Conservation (phyloP, 192 early-diverging fungal species). For the Podochytrium sp. region DNA sequence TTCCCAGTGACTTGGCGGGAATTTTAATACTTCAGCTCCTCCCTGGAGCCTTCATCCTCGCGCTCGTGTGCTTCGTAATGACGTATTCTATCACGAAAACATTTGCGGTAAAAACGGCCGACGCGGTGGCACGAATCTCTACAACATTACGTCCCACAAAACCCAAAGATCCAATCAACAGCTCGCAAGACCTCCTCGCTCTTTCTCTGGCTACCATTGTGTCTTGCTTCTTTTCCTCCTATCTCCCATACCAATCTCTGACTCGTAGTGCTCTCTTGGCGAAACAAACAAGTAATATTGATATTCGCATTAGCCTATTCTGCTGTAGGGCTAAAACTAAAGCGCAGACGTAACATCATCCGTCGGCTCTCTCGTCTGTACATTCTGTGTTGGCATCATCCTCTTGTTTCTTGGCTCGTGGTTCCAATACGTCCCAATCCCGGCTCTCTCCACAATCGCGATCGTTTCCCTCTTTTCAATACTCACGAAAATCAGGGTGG, state of each 20-base stretch:
- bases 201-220: not conserved
- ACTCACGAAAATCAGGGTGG: not conserved
- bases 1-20: not conserved
- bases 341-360: not conserved
- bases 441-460: not conserved
- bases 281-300: slow-evolving; percentile 10
- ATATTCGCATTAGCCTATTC: too few relatives aligned
- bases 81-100: slow-evolving; percentile 29
- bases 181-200: slow-evolving; percentile 1
- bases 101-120: not conserved
- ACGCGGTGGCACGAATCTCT: too few relatives aligned
- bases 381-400: not conserved
- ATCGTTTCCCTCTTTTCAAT: not conserved
- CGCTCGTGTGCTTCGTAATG: slow-evolving; percentile 15
- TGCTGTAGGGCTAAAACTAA: too few relatives aligned
- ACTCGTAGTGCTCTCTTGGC: slow-evolving; percentile 20
- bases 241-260: not conserved
- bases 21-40: not conserved
- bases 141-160: too few relatives aligned
- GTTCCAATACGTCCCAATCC: not conserved
- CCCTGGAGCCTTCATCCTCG: slow-evolving; percentile 12
- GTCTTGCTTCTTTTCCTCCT: not conserved
- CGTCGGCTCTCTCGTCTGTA: not conserved
- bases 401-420: not conserved
- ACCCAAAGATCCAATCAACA: too few relatives aligned